Conservation (phyloP, 495 filamentous ascomycete species). For the Xylaria bambusicola region DNA sequence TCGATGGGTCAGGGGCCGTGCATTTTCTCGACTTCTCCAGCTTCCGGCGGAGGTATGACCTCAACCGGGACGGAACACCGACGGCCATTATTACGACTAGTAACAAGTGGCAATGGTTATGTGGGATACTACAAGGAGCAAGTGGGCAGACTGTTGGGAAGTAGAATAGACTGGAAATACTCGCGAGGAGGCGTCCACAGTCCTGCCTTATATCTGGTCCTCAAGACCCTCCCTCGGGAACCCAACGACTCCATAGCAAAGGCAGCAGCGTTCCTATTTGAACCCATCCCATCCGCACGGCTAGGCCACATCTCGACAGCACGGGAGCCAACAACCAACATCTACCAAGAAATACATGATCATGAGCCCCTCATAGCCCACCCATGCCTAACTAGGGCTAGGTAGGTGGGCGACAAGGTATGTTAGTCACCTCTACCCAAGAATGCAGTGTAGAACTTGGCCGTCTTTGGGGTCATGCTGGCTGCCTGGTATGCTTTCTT, state of each 20-base stretch:
- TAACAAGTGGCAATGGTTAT: neutral
- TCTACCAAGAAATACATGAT: neutral
- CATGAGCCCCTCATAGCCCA: constrained; percentile 16
- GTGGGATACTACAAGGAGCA: neutral
- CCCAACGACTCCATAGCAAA: neutral
- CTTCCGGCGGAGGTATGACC: constrained; percentile 25
- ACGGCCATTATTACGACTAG: constrained; percentile 23
- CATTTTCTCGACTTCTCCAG: constrained; percentile 24
- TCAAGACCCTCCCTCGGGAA: neutral
- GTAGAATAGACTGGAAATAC: neutral
- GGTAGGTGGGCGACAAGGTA: constrained; percentile 6
- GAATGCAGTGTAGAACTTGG: neutral
- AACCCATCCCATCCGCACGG: neutral
- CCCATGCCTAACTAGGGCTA: constrained; percentile 8
- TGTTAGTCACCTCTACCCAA: constrained; percentile 4
- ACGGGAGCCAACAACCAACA: constrained; percentile 6
- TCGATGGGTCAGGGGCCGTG: constrained; percentile 16
- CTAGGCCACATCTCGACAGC: neutral
- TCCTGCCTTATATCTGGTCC: neutral
- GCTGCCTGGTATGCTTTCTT: constrained; percentile 1
- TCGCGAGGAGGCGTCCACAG: neutral
- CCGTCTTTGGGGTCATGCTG: neutral
- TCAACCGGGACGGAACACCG: constrained; percentile 25
- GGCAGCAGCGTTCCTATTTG: neutral
- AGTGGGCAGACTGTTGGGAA: neutral